phyloP scores from a whole-genome alignment of 129 eudicot species.

The Solidago caesia region DNA sequence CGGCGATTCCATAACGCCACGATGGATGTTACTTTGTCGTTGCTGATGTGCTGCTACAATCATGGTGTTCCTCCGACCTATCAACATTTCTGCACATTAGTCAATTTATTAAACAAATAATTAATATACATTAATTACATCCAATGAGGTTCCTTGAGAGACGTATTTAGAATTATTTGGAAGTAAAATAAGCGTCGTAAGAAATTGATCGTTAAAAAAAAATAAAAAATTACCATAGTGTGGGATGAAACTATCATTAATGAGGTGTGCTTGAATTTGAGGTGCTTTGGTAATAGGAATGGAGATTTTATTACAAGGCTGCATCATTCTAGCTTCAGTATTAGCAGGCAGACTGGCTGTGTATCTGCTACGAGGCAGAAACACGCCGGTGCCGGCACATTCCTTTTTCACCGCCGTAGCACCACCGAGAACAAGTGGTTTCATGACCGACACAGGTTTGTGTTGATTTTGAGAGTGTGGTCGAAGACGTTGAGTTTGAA shows the following conservation, averaged over 20 bases:
- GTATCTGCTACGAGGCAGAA: slow-evolving; percentile 41
- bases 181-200: too few relatives aligned
- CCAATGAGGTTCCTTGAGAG: too few relatives aligned
- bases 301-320: slow-evolving; percentile 20
- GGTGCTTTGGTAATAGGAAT: slow-evolving; percentile 15
- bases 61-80: slow-evolving; percentile 42
- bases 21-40: slow-evolving; percentile 28
- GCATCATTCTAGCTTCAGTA: slow-evolving; percentile 26
- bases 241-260: slow-evolving; percentile 27
- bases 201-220: too few relatives aligned
- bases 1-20: slow-evolving; percentile 17
- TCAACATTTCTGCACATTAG: slow-evolving; percentile 27
- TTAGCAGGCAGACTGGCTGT: slow-evolving; percentile 37
- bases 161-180: too few relatives aligned
- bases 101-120: not conserved
- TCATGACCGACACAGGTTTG: too few relatives aligned
- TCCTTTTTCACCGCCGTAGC: slow-evolving; percentile 34
- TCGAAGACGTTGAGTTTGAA: too few relatives aligned
- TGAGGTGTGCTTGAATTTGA: slow-evolving; percentile 5
- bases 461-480: too few relatives aligned
- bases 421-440: not conserved
- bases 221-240: slow-evolving; percentile 41
- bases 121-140: not conserved
- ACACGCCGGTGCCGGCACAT: slow-evolving; percentile 80
- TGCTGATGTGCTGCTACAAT: slow-evolving; percentile 19